These are phyloP conservation scores for Uncinocarpus reesii DNA, from an alignment of 2,329 filamentous ascomycete species.

Conservation along the genomic window DNA sequence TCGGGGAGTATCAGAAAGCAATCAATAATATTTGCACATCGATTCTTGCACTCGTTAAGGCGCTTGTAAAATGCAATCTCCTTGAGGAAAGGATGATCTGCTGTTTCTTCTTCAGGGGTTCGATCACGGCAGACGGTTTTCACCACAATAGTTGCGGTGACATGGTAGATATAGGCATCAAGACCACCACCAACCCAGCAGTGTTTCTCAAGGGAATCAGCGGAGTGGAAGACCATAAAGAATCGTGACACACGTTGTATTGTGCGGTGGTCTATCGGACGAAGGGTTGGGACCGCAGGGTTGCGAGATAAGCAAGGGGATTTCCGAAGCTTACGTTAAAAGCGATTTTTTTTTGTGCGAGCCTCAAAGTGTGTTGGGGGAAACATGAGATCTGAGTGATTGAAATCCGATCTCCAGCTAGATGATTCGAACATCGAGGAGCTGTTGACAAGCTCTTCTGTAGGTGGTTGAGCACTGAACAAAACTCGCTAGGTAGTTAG, in stretches of 20 bases:
- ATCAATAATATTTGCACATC: not conserved
- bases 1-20: not conserved
- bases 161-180: conserved; percentile 13
- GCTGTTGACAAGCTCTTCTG: no score
- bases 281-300: no score
- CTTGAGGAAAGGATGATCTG: not conserved
- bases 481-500: no score
- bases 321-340: no score
- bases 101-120: not conserved
- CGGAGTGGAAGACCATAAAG: not conserved
- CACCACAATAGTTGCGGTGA: conserved; percentile 18
- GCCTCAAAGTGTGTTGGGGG: no score
- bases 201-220: conserved; percentile 1
- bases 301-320: no score
- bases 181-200: conserved; percentile 13
- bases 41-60: not conserved
- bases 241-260: not conserved
- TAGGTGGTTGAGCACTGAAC: no score
- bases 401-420: no score
- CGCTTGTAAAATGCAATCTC: not conserved
- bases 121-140: conserved; percentile 14
- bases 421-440: no score
- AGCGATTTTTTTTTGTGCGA: no score
- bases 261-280: no score
- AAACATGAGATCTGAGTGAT: no score